Evolutionary conservation across 1,284 basidiomycete genomes (phyloP).

Genomic region (Coniferiporia sulphurascens): DNA sequence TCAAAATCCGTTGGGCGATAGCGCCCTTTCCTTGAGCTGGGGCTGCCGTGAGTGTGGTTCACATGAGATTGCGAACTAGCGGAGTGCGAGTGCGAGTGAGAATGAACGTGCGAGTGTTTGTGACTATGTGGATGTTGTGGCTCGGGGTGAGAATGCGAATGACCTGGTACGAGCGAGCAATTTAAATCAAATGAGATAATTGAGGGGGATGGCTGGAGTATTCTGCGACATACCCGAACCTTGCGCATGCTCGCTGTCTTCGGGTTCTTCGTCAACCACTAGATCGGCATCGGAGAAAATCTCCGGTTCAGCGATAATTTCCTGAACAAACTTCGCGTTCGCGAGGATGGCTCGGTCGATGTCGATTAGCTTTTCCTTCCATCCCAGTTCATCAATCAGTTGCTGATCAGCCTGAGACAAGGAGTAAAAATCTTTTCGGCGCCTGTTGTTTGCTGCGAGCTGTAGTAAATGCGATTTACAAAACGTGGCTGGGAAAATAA

Average conservation of each 20-base stretch:
- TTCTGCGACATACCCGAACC: neutral
- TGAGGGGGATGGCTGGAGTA: neutral
- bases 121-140: constrained; percentile 23
- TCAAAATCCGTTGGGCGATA: constrained; percentile 63
- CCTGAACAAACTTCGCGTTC: constrained; percentile 63
- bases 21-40: constrained; percentile 18
- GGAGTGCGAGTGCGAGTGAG: constrained; percentile 13
- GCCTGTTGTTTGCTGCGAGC: constrained; percentile 72
- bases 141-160: constrained; percentile 8
- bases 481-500: constrained; percentile 7
- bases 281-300: constrained; percentile 53
- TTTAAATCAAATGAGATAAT: neutral
- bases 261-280: constrained; percentile 29
- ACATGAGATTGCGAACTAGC: neutral
- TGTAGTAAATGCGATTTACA: constrained; percentile 26
- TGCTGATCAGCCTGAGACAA: constrained; percentile 58
- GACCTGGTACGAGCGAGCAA: neutral
- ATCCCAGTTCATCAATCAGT: constrained; percentile 55
- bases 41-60: constrained; percentile 22
- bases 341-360: constrained; percentile 65
- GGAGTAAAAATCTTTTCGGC: constrained; percentile 65
- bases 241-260: constrained; percentile 20
- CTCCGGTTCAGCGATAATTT: constrained; percentile 64
- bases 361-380: constrained; percentile 59
- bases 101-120: constrained; percentile 22